Conservation (phyloP, 1,284 basidiomycete species). For the Athelia psychrophila region DNA sequence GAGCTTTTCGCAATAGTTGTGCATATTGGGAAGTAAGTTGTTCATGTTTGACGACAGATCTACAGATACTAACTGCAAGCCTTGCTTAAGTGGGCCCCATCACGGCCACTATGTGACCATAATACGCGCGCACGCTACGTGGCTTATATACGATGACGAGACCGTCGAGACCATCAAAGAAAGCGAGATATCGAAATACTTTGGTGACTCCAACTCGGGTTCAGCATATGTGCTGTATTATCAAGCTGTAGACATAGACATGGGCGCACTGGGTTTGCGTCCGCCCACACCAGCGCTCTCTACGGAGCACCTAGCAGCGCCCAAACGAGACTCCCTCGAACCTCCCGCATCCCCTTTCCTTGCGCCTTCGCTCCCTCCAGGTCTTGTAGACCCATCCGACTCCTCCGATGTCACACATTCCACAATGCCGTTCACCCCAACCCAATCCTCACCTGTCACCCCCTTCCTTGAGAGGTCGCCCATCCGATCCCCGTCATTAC, state of each 20-base stretch:
- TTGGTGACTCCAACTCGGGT: slow-evolving; percentile 87
- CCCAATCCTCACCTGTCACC: slow-evolving; percentile 15
- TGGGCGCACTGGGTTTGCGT: slow-evolving; percentile 63
- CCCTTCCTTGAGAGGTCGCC: slow-evolving; percentile 10
- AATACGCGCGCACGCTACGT: slow-evolving; percentile 81
- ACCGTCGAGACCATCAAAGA: slow-evolving; percentile 88
- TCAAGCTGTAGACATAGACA: slow-evolving; percentile 87
- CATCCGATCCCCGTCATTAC: background rate
- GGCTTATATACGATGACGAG: slow-evolving; percentile 97
- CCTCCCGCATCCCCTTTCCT: slow-evolving; percentile 14
- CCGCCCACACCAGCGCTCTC: slow-evolving; percentile 14
- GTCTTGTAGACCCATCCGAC: slow-evolving; percentile 39
- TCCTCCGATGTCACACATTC: slow-evolving; percentile 32
- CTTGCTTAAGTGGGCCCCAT: slow-evolving; percentile 74
- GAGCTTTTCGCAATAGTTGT: slow-evolving; percentile 95
- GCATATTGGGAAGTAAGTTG: slow-evolving; percentile 91
- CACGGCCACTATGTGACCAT: slow-evolving; percentile 98
- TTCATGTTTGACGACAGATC: slow-evolving; percentile 5
- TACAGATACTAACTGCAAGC: slow-evolving; percentile 13
- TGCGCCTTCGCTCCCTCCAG: slow-evolving; percentile 45
- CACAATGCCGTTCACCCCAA: slow-evolving; percentile 19
- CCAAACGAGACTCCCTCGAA: slow-evolving; percentile 20
- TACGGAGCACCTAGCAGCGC: slow-evolving; percentile 15
- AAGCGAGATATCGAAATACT: slow-evolving; percentile 89
- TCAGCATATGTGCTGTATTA: slow-evolving; percentile 98